Evolutionary conservation across 2,329 filamentous ascomycete species (phyloP).

Genomic region (Botrytis hyacinthi): DNA sequence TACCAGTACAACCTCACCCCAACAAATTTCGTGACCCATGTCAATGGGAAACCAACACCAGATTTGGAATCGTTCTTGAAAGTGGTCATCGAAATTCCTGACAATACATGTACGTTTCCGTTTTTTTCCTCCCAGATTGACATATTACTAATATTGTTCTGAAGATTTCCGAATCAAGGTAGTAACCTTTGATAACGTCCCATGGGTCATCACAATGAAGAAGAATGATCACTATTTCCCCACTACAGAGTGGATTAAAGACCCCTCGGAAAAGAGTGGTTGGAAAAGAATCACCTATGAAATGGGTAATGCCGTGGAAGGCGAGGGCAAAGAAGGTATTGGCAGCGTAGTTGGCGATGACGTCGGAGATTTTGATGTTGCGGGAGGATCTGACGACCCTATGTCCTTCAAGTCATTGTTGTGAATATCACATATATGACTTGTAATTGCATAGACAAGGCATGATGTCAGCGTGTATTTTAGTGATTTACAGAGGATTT

Average conservation of each 20-base stretch:
- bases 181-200: conserved; percentile 98
- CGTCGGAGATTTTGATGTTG: conserved; percentile 31
- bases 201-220: conserved; percentile 99
- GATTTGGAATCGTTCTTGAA: conserved; percentile 78
- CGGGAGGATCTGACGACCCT: conserved; percentile 21
- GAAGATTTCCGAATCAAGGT: conserved; percentile 89
- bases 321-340: conserved; percentile 47
- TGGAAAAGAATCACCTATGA: conserved; percentile 65
- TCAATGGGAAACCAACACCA: conserved; percentile 83
- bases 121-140: neutral
- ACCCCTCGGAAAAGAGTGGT: conserved; percentile 55
- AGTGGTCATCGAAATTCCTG: conserved; percentile 82
- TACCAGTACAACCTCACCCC: conserved; percentile 91
- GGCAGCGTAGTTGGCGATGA: conserved; percentile 33
- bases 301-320: conserved; percentile 51
- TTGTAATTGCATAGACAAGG: neutral
- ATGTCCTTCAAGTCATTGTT: neutral
- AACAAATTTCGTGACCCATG: conserved; percentile 96
- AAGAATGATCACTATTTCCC: conserved; percentile 97
- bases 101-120: conserved; percentile 75
- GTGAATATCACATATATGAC: neutral
- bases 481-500: neutral
- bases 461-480: conserved; percentile 2
- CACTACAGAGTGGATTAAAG: conserved; percentile 68
- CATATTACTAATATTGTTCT: conserved; percentile 21